Evolutionary conservation across 2,329 filamentous ascomycete genomes (phyloP).

Genomic region (Cladobotryum protrusum): DNA sequence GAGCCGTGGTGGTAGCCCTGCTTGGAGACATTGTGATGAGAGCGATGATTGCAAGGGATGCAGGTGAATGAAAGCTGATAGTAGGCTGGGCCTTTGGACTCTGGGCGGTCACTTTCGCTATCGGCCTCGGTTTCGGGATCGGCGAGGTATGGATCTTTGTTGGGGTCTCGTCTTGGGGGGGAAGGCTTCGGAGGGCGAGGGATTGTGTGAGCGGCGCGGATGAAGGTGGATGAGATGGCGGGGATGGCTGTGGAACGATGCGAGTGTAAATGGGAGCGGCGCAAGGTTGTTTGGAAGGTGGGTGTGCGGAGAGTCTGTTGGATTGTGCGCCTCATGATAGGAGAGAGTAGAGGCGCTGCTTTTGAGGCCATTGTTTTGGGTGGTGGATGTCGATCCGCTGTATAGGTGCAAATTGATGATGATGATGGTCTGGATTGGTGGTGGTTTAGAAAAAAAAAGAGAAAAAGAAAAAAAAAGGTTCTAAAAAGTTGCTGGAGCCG

Average conservation of each 20-base stretch:
- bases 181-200: slow-evolving; percentile 25
- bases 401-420: background rate
- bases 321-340: slow-evolving; percentile 15
- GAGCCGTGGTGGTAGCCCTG: slow-evolving; percentile 92
- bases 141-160: background rate
- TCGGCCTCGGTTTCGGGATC: slow-evolving; percentile 10
- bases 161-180: background rate
- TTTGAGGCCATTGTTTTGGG: slow-evolving; percentile 24
- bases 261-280: slow-evolving; percentile 10
- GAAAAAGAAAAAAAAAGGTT: background rate
- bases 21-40: slow-evolving; percentile 81
- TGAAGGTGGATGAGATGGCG: slow-evolving; percentile 10
- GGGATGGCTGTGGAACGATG: too few species aligned
- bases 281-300: slow-evolving; percentile 14
- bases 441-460: too few species aligned
- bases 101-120: slow-evolving; percentile 25
- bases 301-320: slow-evolving; percentile 14
- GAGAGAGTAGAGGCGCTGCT: slow-evolving; percentile 15
- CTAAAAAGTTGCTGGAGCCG: slow-evolving; percentile 1
- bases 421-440: too few species aligned
- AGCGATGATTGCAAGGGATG: slow-evolving; percentile 72
- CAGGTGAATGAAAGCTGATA: slow-evolving; percentile 93
- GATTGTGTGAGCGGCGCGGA: slow-evolving; percentile 30
- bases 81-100: slow-evolving; percentile 49
- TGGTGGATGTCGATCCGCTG: background rate